Evolutionary conservation across 768 basidiomycete genomes (phyloP).

Genomic region (Lyophyllum decastes): DNA sequence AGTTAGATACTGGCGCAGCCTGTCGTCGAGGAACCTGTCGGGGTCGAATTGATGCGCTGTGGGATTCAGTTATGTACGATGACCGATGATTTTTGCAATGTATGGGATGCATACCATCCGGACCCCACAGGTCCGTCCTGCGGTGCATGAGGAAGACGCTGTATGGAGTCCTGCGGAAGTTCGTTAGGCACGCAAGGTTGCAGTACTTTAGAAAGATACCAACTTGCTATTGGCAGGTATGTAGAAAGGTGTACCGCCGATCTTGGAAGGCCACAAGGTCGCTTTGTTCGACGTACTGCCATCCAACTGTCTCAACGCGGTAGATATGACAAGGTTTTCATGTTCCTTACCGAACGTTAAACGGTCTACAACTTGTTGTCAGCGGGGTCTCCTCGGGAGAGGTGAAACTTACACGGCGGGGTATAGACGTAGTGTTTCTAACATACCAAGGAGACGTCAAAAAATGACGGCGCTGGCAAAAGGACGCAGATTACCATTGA

Average conservation of each 20-base stretch:
- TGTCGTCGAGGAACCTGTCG: constrained; percentile 62
- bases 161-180: constrained; percentile 17
- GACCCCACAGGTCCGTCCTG: constrained; percentile 57
- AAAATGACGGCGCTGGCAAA: neutral
- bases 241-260: constrained; percentile 33
- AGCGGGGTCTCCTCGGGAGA: neutral
- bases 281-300: constrained; percentile 25
- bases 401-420: constrained; percentile 30
- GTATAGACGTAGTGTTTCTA: constrained; percentile 46
- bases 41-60: constrained; percentile 61
- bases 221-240: constrained; percentile 34
- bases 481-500: constrained; percentile 28
- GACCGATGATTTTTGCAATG: neutral
- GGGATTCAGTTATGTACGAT: neutral
- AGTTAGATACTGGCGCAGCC: constrained; percentile 51
- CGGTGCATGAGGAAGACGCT: constrained; percentile 40
- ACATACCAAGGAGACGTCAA: neutral
- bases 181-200: constrained; percentile 20
- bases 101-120: constrained; percentile 44
- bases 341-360: constrained; percentile 26
- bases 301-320: neutral
- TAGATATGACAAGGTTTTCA: neutral
- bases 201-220: neutral
- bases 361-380: constrained; percentile 17
- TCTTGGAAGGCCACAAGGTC: constrained; percentile 28